Evolutionary conservation across 371 early-diverging fungal species (phyloP).

Genomic region (Dinochytrium kinnereticum): DNA sequence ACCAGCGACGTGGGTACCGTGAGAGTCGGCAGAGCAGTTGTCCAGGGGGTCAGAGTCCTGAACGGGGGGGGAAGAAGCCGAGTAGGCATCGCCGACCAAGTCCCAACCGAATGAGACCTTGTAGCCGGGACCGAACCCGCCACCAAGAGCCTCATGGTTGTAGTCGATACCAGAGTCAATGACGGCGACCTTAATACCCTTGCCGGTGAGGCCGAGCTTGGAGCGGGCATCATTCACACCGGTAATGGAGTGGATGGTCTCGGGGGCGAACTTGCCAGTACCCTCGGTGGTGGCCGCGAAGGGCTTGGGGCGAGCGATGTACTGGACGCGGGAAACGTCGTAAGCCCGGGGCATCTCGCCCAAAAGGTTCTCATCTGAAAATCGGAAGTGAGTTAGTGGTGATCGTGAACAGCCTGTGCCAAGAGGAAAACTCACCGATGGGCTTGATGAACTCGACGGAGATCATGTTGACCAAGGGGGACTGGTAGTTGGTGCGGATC

Average conservation of each 20-base stretch:
- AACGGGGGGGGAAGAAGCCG: conserved; percentile 28
- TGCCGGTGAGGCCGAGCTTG: conserved; percentile 33
- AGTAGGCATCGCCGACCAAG: conserved; percentile 31
- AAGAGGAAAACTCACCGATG: neutral
- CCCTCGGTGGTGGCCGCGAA: neutral
- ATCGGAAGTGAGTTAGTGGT: too few species aligned
- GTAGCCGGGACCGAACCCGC: conserved; percentile 30
- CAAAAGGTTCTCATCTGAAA: neutral
- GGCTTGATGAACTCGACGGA: neutral
- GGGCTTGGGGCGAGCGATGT: neutral
- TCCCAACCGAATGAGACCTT: conserved; percentile 17
- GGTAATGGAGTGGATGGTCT: conserved; percentile 18
- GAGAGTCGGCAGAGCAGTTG: conserved; percentile 46
- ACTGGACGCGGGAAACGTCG: conserved; percentile 2
- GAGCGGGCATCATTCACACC: conserved; percentile 28
- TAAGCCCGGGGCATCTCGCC: neutral
- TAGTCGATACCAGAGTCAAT: conserved; percentile 66
- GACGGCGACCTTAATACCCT: conserved; percentile 52
- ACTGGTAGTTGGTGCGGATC: conserved; percentile 9
- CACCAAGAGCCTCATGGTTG: conserved; percentile 70
- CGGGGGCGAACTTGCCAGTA: neutral
- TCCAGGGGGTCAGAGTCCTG: conserved; percentile 62
- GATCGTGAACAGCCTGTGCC: neutral
- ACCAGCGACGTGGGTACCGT: conserved; percentile 71
- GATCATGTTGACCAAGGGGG: neutral